A percentile compares a stretch with the other conserved stretches of the same genome.
phyloP scores from a whole-genome alignment of 1,284 basidiomycete genomes.

The Puccinia horiana region DNA sequence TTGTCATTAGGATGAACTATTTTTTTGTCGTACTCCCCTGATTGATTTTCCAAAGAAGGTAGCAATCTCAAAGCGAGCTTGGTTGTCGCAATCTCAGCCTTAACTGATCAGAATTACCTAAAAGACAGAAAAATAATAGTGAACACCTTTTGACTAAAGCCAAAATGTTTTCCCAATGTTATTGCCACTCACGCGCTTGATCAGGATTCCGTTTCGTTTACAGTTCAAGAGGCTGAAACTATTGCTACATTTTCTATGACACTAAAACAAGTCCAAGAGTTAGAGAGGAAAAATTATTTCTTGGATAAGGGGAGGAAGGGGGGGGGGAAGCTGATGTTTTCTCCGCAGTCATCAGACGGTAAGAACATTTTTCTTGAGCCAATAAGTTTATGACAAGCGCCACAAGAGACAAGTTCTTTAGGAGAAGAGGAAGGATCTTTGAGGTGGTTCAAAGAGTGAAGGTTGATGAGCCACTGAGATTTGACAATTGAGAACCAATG shows the following conservation, averaged over 20 bases:
- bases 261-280: not conserved
- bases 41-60: slow-evolving; percentile 3
- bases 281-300: not conserved
- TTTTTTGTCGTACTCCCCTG: slow-evolving; percentile 29
- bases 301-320: not conserved
- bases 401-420: slow-evolving; percentile 28
- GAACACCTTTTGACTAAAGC: not conserved
- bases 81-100: slow-evolving; percentile 18
- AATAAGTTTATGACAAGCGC: slow-evolving; percentile 33
- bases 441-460: slow-evolving; percentile 15
- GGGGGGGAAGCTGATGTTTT: slow-evolving; percentile 14
- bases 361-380: slow-evolving; percentile 30
- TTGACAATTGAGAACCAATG: slow-evolving; percentile 45
- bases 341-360: slow-evolving; percentile 44
- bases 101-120: not conserved
- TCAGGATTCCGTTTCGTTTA: slow-evolving; percentile 52
- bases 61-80: slow-evolving; percentile 19
- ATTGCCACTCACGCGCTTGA: slow-evolving; percentile 5
- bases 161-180: not conserved
- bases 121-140: not conserved
- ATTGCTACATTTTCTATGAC: slow-evolving; percentile 43
- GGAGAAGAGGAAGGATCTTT: not conserved
- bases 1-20: slow-evolving; percentile 33
- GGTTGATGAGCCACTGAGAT: slow-evolving; percentile 28
- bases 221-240: not conserved